Evolutionary conservation across 2,329 filamentous ascomycete genomes (phyloP), one percentile per base, ranked within the genome.

Genomic region (Amauroascus verrucosus): DNA sequence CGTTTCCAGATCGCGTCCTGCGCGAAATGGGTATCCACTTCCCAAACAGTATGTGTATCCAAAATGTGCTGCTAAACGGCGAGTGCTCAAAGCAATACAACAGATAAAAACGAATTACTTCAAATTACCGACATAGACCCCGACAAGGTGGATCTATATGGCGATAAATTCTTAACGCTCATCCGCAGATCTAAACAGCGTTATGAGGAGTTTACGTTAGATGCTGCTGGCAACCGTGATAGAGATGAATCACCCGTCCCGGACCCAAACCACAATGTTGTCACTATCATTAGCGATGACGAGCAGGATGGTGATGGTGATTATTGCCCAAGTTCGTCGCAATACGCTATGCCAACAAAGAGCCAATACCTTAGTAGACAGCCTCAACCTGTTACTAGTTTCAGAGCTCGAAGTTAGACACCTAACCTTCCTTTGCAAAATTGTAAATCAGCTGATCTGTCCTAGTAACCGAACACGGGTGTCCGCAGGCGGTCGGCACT

Each of bases 21-120:
- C 72, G 74, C 50, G 70, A 75, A 54, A 76, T 77, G 68, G 74
- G 69, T 43, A 73, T 76, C 35, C 59, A 64, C 13, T 74, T 76
- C 48, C 72, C 74, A 9, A 63, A 66, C 64, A 63, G 69, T 72
- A 61, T 65, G 54, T 47, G 7, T 5, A 24, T 40, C 18, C 13
- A 14, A 16, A 18, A 44, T 24, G 5, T 24, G 13, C 16, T 24
- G 14, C 2, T 24, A n/a, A 44, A 20, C 28, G 14, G 14, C 8
- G 28, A 6, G 6, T 16, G 32, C 43, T 37, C 24, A 44, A 33
- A n/a, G 11, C 7, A 14, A 32, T 11, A 24, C 26, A 33, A 30
- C 54, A 73, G 70, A 69, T 54, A 60, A 68, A 52, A 53, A 61
- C 1, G 65, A 73, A 58, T 65, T 76, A 57, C 61, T 64, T 20